A percentile compares a stretch with the other conserved stretches of the same genome.
Evolutionary conservation across 257 asterid genomes (phyloP).

Genomic region (Coffea canephora): DNA sequence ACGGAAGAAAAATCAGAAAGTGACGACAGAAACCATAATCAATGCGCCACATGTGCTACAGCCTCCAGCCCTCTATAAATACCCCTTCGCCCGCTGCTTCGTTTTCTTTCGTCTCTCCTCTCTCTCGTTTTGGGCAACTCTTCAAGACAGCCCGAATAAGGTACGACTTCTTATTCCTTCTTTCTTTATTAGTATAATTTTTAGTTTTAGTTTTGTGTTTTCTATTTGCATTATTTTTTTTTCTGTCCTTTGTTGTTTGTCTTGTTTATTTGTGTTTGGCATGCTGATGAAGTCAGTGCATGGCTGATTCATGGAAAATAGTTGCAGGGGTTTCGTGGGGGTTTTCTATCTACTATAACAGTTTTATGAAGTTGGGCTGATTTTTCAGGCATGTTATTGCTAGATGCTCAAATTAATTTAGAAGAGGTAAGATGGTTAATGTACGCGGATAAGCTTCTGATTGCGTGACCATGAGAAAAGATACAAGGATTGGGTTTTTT

Average conservation of each 20-base stretch:
- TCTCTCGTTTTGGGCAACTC: slow-evolving; percentile 12
- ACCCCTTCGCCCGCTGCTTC: slow-evolving; percentile 7
- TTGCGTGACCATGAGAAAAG: not conserved
- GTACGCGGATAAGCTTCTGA: not conserved
- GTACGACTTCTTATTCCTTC: slow-evolving; percentile 23
- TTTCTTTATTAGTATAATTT: not conserved
- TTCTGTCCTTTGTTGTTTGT: not conserved
- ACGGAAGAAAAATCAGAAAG: not conserved
- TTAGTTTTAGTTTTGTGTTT: not conserved
- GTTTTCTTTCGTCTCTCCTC: slow-evolving; percentile 33
- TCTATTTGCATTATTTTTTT: not conserved
- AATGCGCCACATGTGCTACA: not conserved
- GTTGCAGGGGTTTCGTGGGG: not conserved
- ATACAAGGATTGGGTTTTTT: not conserved
- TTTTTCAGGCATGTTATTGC: not conserved
- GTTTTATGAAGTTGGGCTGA: not conserved
- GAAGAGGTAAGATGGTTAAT: not conserved
- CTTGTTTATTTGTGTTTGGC: slow-evolving; percentile 1
- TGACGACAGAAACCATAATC: not conserved
- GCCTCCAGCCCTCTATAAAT: slow-evolving; percentile 25
- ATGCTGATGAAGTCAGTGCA: slow-evolving; percentile 5
- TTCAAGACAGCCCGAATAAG: slow-evolving; percentile 7
- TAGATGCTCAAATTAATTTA: not conserved
- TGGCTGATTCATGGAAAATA: not conserved
- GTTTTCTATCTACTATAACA: not conserved